phyloP scores from a whole-genome alignment of 129 eudicot species.

The Heracleum sosnowskyi region DNA sequence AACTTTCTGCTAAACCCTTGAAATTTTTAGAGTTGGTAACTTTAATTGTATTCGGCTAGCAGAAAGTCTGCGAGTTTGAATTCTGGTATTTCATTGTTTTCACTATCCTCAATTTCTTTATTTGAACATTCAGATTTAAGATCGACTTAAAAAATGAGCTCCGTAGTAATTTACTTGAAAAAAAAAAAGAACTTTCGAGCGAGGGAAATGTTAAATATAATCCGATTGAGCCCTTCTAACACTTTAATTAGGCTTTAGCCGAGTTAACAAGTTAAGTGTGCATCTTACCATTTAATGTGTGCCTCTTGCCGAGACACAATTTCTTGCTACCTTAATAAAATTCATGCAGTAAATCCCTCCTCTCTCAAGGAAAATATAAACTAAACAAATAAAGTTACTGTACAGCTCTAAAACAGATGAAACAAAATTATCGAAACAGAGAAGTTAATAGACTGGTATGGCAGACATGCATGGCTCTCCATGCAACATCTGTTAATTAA shows the following conservation, averaged over 20 bases:
- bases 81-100: too few species aligned
- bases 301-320: background rate
- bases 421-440: background rate
- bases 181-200: background rate
- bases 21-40: background rate
- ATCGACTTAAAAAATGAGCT: too few species aligned
- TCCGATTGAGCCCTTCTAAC: too few species aligned
- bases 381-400: background rate
- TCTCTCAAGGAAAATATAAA: background rate
- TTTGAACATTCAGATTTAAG: background rate
- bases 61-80: background rate
- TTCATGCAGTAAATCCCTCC: background rate
- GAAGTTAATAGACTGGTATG: background rate
- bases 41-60: too few species aligned
- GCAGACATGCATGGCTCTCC: constrained; percentile 3
- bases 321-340: background rate
- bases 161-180: too few species aligned
- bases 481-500: constrained; percentile 17
- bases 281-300: background rate
- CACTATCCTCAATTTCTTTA: background rate
- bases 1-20: background rate
- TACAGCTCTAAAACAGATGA: background rate
- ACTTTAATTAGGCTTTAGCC: background rate
- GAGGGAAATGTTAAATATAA: background rate
- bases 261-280: background rate